Conservation (phyloP, 2,329 filamentous ascomycete species). For the Aspergillus melleus region DNA sequence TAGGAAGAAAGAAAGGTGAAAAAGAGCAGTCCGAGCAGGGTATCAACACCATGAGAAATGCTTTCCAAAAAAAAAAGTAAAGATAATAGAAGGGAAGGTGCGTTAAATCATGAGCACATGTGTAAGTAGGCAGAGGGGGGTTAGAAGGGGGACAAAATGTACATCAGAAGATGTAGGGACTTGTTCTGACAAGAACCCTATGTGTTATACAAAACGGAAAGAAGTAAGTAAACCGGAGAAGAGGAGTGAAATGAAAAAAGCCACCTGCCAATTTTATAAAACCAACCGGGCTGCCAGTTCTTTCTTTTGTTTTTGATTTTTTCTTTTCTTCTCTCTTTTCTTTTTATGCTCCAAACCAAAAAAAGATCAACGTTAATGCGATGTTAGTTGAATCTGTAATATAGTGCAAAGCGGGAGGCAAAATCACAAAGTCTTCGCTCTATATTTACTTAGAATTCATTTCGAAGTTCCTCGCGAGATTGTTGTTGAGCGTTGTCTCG, state of each 20-base stretch:
- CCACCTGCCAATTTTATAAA: slow-evolving; percentile 4
- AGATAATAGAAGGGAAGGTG: slow-evolving; percentile 20
- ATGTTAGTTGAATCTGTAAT: not conserved
- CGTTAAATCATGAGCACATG: slow-evolving; percentile 39
- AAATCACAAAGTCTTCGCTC: slow-evolving; percentile 9
- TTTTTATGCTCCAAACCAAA: not conserved
- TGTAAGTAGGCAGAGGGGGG: slow-evolving; percentile 11
- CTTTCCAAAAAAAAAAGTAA: slow-evolving; percentile 25
- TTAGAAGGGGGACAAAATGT: slow-evolving; percentile 25
- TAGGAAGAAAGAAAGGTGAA: slow-evolving; percentile 5
- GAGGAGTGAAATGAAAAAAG: not conserved
- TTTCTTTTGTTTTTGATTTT: not conserved
- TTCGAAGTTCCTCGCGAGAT: slow-evolving; percentile 36
- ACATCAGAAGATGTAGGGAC: slow-evolving; percentile 24
- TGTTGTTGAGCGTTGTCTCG: slow-evolving; percentile 36
- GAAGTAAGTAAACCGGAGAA: slow-evolving; percentile 28
- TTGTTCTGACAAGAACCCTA: slow-evolving; percentile 9
- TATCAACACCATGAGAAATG: slow-evolving; percentile 47
- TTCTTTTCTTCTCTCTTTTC: not conserved
- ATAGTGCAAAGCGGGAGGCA: not conserved
- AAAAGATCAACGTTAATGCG: not conserved
- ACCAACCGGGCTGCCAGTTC: not conserved
- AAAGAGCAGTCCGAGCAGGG: slow-evolving; percentile 38
- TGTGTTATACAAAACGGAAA: slow-evolving; percentile 22
- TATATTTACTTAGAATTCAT: slow-evolving; percentile 23